These are phyloP conservation scores for Aspergillus sp. DNA, from an alignment of 2,329 filamentous ascomycete species.

Conservation along the genomic window DNA sequence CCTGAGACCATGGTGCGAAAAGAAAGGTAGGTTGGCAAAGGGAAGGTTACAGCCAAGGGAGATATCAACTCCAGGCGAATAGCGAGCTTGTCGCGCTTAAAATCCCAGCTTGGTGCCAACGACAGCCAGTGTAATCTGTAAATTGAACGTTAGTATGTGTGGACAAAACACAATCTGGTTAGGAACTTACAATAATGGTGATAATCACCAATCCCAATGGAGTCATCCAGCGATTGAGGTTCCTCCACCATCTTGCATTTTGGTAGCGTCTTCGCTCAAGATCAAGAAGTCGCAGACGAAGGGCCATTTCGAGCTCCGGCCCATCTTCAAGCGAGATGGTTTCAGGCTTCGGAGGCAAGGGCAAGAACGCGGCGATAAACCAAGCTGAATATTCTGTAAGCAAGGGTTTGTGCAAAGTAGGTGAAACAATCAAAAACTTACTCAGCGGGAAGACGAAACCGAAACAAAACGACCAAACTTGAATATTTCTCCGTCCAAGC, in stretches of 20 bases:
- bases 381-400: conserved; percentile 51
- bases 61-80: conserved; percentile 3
- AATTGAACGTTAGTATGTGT: conserved; percentile 4
- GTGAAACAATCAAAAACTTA: conserved; percentile 35
- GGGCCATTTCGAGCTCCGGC: conserved; percentile 37
- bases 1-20: neutral
- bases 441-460: conserved; percentile 75
- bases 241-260: conserved; percentile 62
- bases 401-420: neutral
- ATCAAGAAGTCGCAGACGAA: conserved; percentile 40
- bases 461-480: conserved; percentile 68
- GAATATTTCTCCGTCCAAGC: conserved; percentile 65
- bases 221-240: conserved; percentile 59
- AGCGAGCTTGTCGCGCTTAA: conserved; percentile 7
- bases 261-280: conserved; percentile 48
- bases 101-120: conserved; percentile 31
- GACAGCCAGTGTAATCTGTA: conserved; percentile 24
- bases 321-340: conserved; percentile 45
- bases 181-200: conserved; percentile 47
- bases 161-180: neutral
- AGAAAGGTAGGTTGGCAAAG: conserved; percentile 6
- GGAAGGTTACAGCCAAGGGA: neutral
- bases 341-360: conserved; percentile 58
- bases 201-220: conserved; percentile 53
- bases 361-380: conserved; percentile 73